Evolutionary conservation across 441 rosid genomes (phyloP), one percentile per base, ranked within the genome.

Genomic region (Adansonia rubrostipa): DNA sequence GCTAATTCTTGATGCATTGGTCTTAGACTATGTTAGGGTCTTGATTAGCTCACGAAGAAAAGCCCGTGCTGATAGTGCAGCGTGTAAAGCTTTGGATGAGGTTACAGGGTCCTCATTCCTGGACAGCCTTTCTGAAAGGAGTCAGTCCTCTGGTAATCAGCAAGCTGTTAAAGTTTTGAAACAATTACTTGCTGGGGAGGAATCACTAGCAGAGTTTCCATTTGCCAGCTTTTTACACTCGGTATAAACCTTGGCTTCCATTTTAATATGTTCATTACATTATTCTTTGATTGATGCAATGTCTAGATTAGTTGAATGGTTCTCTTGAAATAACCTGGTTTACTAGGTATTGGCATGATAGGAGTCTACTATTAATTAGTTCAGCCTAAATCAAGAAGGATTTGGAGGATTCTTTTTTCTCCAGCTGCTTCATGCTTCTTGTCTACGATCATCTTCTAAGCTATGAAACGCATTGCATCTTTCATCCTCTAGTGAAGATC

Each of bases 191-290:
- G 86, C 86, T 77, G 91, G 87, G 79, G 91, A 90, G 84, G 92
- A 91, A 81, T 92, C 99, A 53, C 92, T 96, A 62, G 97, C 98
- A 78, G 98, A 94, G 87, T 96, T 96, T 81, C 99, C 99, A 76
- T 89, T 77, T 77, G 95, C 96, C 76, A 88, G 98, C 88, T 93
- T 94, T 84, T 86, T 96, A 71, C 90, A 92, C 80, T 80, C 88
- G 89, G 99, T 95, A 95, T 76, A 66, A 36, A 67, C 67, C 78
- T 84, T 72, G 47, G 62, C 20, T 71, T 72, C 51, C 48, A 7
- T 47, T 50, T 17, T 54, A 19, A 17, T 73, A 20, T 42, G 40
- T 22, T 42, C 10, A 57, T 73, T 14, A 13, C 40, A 20, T 11
- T 57, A 19, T 58, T 58, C 42, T 73, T 57, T 42, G 11, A 6